Base-by-base conservation (phyloP, 2,329 filamentous ascomycete genomes). In the Fusarium neocosmosporiellum region DNA sequence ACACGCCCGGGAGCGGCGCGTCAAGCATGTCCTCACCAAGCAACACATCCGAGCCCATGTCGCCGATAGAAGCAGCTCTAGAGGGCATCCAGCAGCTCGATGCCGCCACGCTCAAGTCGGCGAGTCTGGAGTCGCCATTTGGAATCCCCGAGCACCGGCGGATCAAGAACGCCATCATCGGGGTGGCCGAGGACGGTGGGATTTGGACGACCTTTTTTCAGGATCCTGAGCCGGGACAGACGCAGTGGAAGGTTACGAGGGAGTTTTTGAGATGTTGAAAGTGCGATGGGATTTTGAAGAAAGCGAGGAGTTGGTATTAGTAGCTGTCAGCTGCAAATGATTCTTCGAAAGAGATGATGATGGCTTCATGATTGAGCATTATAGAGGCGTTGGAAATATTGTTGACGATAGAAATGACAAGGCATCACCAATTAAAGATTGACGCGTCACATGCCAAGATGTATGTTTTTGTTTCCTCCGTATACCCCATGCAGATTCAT, bases 101-200 rank as follows among this genome's bases (percentile, higher is more conserved):
- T 22, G 37, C 70, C 5, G 27, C 65, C 0, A 43, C 55, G 9
- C 41, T 75, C 4, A 72, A 75, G 2, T 36, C 65, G 0, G 46
- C 39, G 1, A 48, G 36, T 1, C 67, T 79, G 0, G 75, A 77
- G 13, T 34, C 79, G 11, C 81, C 80, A 0, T 83, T 77, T 53
- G 75, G 77, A 8, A 62, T 82, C 0, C 68, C 75, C 0, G 78
- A 81, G 54, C 33, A 50, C 1, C 55, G 64, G 2, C 75, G 81
- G 7, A 72, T 82, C 3, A 80, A 81, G 53, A 82, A 81, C 27
- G 67, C 75, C 1, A 22, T 79, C 0, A 78, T 83, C 20, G 79
- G 79, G 2, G 69, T 71, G 1, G 65, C 67, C 5, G 75, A 78
- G 18, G 53, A 72, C 6, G 64, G 64, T 3, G 78, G 80, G 0